Evolutionary conservation across 108 stramenopile species (phyloP), one percentile per base, ranked within the genome.

Genomic region (Schizochytrium sp.): DNA sequence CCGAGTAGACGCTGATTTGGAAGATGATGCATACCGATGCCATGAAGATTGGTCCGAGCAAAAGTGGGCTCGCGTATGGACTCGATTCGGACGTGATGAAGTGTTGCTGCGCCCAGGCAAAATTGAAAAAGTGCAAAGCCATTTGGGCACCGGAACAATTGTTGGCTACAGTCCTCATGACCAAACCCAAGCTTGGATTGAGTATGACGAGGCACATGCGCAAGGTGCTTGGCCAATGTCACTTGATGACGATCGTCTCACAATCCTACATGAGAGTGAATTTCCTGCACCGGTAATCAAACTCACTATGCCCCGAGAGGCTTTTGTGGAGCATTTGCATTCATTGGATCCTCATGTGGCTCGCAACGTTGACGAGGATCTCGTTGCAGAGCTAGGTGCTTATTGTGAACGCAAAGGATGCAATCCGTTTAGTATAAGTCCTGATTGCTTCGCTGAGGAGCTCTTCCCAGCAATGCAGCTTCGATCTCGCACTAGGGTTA

Each of bases 331-430:
- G 8, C 12, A 38, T 15, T 44, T 69, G 12, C 64, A 69, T 44
- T 38, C 64, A 8, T 69, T 69, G 2, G 64, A 15, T 10, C 19
- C 64, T 28, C 50, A 7, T 12, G 13, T 13, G 15, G 47, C 50
- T 83, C 10, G 12, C 13, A n/a, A 49, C 50, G 17, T 83, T 40
- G 76, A 83, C 53, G 47, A 50, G 76, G 76, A 49, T n/a, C 47
- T 83, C 76, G 76, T 55, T 0, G 47, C 53, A 38, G 76, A 83
- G 53, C 47, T 83, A 2, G 76, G 76, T 1, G 76, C 76, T 10
- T 55, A 55, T 28, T 83, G 76, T 28, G 76, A 83, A 53, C 47
- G 76, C 10, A 83, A 83, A 2, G 76, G 76, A 10, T 83, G 47
- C 53, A 55, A 50, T 42, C 76, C 76, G 47, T 83, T 83, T 2